Evolutionary conservation across 78 protist species (phyloP).

Genomic region (Tieghemostelium lacteum): DNA sequence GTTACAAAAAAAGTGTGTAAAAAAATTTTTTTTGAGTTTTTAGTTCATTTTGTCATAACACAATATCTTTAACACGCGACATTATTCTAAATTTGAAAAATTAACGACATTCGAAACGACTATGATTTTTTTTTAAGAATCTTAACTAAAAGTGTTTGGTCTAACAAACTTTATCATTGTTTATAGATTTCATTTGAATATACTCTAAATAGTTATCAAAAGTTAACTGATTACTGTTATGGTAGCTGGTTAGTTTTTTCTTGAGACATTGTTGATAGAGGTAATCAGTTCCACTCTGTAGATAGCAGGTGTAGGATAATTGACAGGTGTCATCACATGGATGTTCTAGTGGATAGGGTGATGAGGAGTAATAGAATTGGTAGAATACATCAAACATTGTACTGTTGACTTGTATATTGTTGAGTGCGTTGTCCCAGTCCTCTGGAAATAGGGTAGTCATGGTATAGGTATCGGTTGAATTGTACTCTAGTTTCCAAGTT

Average conservation of each 20-base stretch:
- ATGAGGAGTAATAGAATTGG: background rate
- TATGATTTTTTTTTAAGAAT: too few species aligned
- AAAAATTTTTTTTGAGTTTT: too few species aligned
- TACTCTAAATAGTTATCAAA: too few species aligned
- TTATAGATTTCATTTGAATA: too few species aligned
- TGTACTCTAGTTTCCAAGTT: constrained; percentile 43
- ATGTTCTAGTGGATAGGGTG: constrained; percentile 21
- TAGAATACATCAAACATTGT: constrained; percentile 19
- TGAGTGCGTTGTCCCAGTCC: constrained; percentile 6
- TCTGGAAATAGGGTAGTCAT: constrained; percentile 26
- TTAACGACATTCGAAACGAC: too few species aligned
- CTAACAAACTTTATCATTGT: too few species aligned
- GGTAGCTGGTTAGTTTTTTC: background rate
- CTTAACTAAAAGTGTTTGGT: too few species aligned
- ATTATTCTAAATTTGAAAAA: too few species aligned
- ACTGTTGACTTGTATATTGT: background rate
- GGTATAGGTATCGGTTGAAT: constrained; percentile 17
- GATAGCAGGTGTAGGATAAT: constrained; percentile 1
- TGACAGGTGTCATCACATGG: constrained; percentile 23
- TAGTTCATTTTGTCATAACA: too few species aligned
- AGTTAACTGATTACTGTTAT: too few species aligned
- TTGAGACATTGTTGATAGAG: constrained; percentile 22
- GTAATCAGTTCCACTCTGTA: background rate
- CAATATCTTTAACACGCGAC: too few species aligned
- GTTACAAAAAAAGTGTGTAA: too few species aligned